These are phyloP conservation scores for Coriaria nepalensis DNA, from an alignment of 306 rosid species.

Conservation along the genomic window DNA sequence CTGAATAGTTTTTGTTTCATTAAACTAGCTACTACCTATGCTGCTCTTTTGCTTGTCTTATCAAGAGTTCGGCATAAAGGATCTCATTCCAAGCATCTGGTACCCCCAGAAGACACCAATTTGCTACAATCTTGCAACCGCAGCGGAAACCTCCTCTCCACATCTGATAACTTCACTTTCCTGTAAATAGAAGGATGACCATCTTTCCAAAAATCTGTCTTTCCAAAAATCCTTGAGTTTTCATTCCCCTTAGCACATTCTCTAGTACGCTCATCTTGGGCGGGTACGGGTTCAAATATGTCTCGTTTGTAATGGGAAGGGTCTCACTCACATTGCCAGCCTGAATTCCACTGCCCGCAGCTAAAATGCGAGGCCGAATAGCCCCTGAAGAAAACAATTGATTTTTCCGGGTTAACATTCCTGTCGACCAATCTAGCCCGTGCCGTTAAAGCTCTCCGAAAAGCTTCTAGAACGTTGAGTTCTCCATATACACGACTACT, in stretches of 20 bases:
- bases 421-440: slow-evolving; percentile 91
- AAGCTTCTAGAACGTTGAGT: slow-evolving; percentile 81
- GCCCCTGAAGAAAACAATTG: slow-evolving; percentile 76
- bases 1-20: too few relatives aligned
- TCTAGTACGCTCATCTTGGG: slow-evolving; percentile 68
- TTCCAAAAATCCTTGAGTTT: slow-evolving; percentile 57
- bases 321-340: slow-evolving; percentile 82
- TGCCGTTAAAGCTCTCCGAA: slow-evolving; percentile 77
- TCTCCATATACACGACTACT: slow-evolving; percentile 76
- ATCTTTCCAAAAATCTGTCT: slow-evolving; percentile 88
- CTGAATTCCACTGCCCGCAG: slow-evolving; percentile 97
- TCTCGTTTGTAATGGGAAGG: slow-evolving; percentile 57
- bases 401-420: slow-evolving; percentile 52
- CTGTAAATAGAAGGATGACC: slow-evolving; percentile 92
- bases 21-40: background rate
- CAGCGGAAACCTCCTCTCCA: slow-evolving; percentile 50
- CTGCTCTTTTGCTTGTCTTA: slow-evolving; percentile 31
- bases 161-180: slow-evolving; percentile 34
- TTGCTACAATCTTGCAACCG: slow-evolving; percentile 90
- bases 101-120: slow-evolving; percentile 98
- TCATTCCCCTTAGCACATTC: slow-evolving; percentile 60
- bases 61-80: slow-evolving; percentile 54
- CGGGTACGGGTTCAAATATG: slow-evolving; percentile 50
- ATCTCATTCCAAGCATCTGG: slow-evolving; percentile 91
- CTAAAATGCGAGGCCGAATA: slow-evolving; percentile 93